Conservation (phyloP, 768 basidiomycete species). For the Naganishia antarctica region DNA sequence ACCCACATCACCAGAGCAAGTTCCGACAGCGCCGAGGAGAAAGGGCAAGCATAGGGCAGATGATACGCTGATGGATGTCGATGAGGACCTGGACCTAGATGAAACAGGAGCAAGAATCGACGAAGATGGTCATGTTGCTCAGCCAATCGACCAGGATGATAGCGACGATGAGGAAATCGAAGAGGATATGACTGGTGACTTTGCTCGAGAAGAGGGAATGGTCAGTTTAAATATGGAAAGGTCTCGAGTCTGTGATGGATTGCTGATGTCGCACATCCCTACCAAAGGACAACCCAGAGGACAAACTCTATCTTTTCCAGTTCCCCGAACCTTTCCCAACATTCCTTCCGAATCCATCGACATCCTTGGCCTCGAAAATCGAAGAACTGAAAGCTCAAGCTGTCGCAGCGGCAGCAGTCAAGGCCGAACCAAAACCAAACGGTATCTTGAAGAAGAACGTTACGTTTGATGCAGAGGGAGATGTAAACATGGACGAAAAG, state of each 20-base stretch:
- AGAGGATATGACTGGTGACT: conserved; percentile 41
- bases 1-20: conserved; percentile 12
- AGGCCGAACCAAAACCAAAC: conserved; percentile 38
- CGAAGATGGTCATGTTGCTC: conserved; percentile 34
- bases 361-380: conserved; percentile 43
- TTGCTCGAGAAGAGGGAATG: conserved; percentile 28
- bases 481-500: conserved; percentile 56
- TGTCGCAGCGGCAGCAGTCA: conserved; percentile 25
- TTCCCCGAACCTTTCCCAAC: conserved; percentile 80
- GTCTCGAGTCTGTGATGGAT: conserved; percentile 24
- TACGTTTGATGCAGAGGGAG: conserved; percentile 57
- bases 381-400: conserved; percentile 42
- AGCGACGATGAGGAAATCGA: conserved; percentile 47
- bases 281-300: conserved; percentile 40
- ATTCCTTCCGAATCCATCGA: conserved; percentile 55
- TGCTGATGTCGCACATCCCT: not conserved
- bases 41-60: conserved; percentile 35
- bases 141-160: conserved; percentile 45
- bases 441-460: conserved; percentile 55
- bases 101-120: conserved; percentile 28
- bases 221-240: conserved; percentile 6
- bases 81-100: conserved; percentile 28
- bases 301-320: conserved; percentile 74
- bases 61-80: conserved; percentile 41
- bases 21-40: not conserved